Evolutionary conservation across 495 filamentous ascomycete species (phyloP), one percentile per base, ranked within the genome.

Genomic region (Lepidopterella palustris): DNA sequence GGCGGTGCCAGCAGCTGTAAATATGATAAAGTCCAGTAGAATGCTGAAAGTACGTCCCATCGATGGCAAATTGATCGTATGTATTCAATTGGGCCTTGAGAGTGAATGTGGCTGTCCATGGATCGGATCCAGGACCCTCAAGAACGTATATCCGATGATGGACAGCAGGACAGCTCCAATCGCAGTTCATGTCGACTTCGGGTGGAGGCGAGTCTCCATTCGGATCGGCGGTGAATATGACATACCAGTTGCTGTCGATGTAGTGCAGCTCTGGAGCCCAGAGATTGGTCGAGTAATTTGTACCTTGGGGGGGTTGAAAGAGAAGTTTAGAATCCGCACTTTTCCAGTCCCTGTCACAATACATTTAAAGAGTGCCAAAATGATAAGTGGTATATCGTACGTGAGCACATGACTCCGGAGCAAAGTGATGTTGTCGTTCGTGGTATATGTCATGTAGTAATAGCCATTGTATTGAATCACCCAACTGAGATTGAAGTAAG

Each of bases 71-170:
- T 67, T 77, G 73, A 53, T 79, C 77, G 61, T 73, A 80, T 5
- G 77, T 80, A 52, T 80, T 70, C 0, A 80, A 61, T 67, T 75
- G 74, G 11, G 71, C 65, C 32, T 76, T 76, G 68, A 77, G 63
- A 10, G 60, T 57, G 60, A 73, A 80, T 6, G 57, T 70, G 0
- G 73, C 69, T 2, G 53, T 68, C 77, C 77, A 80, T 2, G 75
- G 75, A 57, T 78, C 72, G 13, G 73, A 62, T 0, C 65, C 65
- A 24, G 65, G 64, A 26, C 70, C 69, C 29, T 74, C 72, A 6
- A 80, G 67, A 15, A 79, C 76, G 50, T 77, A 79, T 77, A 80
- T 80, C 23, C 78, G 72, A 59, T 80, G 77, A 45, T 79, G 72
- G 5, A 80, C 70, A 4, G 78, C 78, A 50, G 78, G 68, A 49